phyloP scores from a whole-genome alignment of 2,329 filamentous ascomycete species.

The Colletotrichum sp. region DNA sequence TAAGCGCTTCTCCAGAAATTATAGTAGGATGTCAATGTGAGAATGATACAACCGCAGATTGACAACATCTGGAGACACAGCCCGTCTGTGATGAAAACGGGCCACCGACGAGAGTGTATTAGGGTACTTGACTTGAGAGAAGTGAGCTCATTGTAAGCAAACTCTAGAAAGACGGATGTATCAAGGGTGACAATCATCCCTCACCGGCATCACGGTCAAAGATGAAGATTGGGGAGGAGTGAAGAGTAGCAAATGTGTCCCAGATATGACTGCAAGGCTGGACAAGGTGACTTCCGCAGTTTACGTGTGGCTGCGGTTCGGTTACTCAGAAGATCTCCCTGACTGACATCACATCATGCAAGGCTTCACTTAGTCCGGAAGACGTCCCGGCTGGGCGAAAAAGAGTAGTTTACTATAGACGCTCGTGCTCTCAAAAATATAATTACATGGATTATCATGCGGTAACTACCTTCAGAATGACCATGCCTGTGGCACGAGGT shows the following conservation, averaged over 20 bases:
- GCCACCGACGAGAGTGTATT: background rate
- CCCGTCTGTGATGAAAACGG: background rate
- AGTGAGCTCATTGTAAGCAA: background rate
- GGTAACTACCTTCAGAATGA: accelerated
- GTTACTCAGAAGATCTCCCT: no score
- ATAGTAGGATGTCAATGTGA: background rate
- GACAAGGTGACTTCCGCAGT: no score
- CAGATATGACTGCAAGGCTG: no score
- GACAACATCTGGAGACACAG: background rate
- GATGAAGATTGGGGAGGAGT: background rate
- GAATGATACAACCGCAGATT: background rate
- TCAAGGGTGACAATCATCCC: accelerated
- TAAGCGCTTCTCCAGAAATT: accelerated
- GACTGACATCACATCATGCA: no score
- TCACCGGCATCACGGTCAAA: accelerated
- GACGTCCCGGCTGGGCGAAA: no score
- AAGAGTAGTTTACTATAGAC: no score
- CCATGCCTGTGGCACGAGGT: background rate
- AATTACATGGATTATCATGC: background rate
- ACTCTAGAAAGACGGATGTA: accelerated
- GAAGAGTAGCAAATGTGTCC: background rate
- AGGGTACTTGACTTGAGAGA: accelerated
- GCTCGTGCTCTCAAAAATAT: background rate
- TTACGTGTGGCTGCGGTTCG: no score
- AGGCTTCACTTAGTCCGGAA: no score